A percentile compares a stretch with the other conserved stretches of the same genome.
phyloP scores from a whole-genome alignment of 805 yeast genomes.

The Kodamaea fukazawae region DNA sequence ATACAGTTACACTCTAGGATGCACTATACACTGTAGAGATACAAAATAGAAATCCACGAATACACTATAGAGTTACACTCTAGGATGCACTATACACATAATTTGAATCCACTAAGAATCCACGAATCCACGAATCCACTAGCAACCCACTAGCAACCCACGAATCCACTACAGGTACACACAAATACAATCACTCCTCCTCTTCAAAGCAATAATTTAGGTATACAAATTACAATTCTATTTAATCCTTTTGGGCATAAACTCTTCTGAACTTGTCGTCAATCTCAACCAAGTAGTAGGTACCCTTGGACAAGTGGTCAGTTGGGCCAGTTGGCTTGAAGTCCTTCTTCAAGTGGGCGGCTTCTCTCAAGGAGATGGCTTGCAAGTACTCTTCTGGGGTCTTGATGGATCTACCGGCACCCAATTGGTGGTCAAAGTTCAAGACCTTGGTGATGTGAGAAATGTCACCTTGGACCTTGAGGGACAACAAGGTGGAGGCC shows the following conservation, averaged over 20 bases:
- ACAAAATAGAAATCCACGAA: too few species aligned
- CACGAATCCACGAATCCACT: too few species aligned
- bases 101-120: too few species aligned
- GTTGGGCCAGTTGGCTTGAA: constrained; percentile 77
- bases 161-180: too few species aligned
- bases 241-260: constrained; percentile 66
- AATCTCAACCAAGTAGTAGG: constrained; percentile 78
- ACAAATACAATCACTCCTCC: too few species aligned
- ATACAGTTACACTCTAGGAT: too few species aligned
- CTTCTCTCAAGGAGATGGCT: constrained; percentile 83
- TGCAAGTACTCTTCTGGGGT: constrained; percentile 80
- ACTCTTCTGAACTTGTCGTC: constrained; percentile 87
- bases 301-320: constrained; percentile 68
- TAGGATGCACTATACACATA: too few species aligned
- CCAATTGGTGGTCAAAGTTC: constrained; percentile 65
- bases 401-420: constrained; percentile 56
- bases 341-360: constrained; percentile 77
- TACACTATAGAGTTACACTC: too few species aligned
- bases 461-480: constrained; percentile 78
- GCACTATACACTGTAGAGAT: too few species aligned
- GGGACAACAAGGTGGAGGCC: constrained; percentile 85
- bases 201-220: too few species aligned
- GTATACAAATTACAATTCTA: neutral
- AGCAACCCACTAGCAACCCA: too few species aligned
- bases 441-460: constrained; percentile 60